Conservation (phyloP, 805 yeast species). For the Yamadazyma olivae region DNA sequence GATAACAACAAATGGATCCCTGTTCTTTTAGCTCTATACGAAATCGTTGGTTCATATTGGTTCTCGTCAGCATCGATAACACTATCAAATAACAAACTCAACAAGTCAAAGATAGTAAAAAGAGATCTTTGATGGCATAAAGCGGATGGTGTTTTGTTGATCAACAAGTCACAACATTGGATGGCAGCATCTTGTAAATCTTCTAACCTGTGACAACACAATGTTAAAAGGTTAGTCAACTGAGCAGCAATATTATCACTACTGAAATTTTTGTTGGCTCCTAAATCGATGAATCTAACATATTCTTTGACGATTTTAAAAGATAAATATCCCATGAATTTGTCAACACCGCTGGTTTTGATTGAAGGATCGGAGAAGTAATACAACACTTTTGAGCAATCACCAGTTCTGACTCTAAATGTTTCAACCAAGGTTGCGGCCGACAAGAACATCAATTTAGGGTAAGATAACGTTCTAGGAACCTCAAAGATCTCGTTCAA, state of each 20-base stretch:
- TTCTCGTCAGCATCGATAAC: conserved; percentile 79
- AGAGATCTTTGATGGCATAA: conserved; percentile 72
- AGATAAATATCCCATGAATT: conserved; percentile 64
- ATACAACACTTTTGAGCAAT: conserved; percentile 69
- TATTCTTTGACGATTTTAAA: conserved; percentile 56
- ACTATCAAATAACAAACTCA: conserved; percentile 75
- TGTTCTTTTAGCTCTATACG: conserved; percentile 45
- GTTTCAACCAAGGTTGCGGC: conserved; percentile 78
- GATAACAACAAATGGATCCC: conserved; percentile 59
- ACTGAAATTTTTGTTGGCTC: conserved; percentile 54
- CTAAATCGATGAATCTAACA: conserved; percentile 47
- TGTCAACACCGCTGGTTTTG: conserved; percentile 62
- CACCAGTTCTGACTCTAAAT: conserved; percentile 74
- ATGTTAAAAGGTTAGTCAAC: conserved; percentile 60
- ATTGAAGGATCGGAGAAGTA: conserved; percentile 85
- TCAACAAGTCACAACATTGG: conserved; percentile 67
- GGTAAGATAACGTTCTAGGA: conserved; percentile 56
- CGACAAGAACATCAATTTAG: conserved; percentile 84
- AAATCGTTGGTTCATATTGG: conserved; percentile 80
- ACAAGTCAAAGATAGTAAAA: conserved; percentile 76
- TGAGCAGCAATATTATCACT: conserved; percentile 61
- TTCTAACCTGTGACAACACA: conserved; percentile 75
- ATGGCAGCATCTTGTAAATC: conserved; percentile 78
- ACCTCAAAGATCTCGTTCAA: conserved; percentile 50
- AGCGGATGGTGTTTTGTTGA: conserved; percentile 68